phyloP scores from a whole-genome alignment of 345 rosid genomes.

The Melaleuca quinquenervia region DNA sequence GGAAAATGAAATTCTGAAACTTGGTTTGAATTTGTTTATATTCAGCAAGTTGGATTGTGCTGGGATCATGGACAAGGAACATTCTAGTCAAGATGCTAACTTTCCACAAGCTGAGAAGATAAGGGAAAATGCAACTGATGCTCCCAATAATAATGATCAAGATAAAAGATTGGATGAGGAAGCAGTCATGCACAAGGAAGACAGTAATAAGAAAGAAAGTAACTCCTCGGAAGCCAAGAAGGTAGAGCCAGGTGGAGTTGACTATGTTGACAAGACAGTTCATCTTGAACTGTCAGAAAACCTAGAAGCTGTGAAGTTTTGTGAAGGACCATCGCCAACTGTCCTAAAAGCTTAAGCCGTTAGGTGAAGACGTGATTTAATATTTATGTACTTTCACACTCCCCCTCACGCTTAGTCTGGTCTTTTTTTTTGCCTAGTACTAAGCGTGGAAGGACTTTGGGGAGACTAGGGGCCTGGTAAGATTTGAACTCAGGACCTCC shows the following conservation, averaged over 20 bases:
- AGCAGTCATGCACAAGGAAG: not conserved
- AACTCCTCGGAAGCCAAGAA: not conserved
- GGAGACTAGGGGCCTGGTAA: too few relatives aligned
- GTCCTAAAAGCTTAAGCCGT: too few relatives aligned
- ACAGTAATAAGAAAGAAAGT: not conserved
- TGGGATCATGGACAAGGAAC: conserved; percentile 13
- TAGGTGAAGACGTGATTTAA: too few relatives aligned
- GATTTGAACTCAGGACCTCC: too few relatives aligned
- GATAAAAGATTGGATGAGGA: not conserved
- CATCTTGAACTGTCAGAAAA: not conserved
- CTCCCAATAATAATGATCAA: not conserved
- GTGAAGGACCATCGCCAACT: too few relatives aligned
- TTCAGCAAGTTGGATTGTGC: not conserved
- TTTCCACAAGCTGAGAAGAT: conserved; percentile 10
- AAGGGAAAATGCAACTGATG: conserved; percentile 6
- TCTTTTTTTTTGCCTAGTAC: too few relatives aligned
- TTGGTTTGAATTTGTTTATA: conserved; percentile 4
- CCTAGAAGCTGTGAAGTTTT: too few relatives aligned
- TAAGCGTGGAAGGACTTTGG: too few relatives aligned
- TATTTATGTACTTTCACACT: too few relatives aligned
- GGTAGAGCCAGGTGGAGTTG: not conserved
- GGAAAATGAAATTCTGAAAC: not conserved
- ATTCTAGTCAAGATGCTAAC: conserved; percentile 1
- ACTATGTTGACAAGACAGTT: not conserved
- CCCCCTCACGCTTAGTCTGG: too few relatives aligned